Evolutionary conservation across 805 yeast genomes (phyloP).

Genomic region (Teunomyces lycoperdinae): DNA sequence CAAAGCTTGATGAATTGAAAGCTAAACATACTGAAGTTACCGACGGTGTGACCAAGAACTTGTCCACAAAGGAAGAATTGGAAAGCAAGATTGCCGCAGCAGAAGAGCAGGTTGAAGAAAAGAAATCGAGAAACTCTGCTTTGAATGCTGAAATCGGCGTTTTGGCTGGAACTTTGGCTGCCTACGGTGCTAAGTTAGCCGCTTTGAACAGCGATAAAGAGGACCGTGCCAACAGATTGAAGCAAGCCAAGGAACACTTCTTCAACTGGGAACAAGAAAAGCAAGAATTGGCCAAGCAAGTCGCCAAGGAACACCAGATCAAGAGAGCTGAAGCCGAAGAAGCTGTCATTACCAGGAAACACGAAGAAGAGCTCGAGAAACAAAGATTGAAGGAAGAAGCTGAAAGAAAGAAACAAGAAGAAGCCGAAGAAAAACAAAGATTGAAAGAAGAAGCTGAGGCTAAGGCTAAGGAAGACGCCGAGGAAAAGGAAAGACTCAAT

Average conservation of each 20-base stretch:
- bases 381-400: conserved; percentile 11
- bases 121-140: conserved; percentile 34
- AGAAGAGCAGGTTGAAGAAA: conserved; percentile 34
- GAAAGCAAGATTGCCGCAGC: conserved; percentile 35
- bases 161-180: conserved; percentile 41
- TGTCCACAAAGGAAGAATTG: conserved; percentile 40
- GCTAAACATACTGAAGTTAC: conserved; percentile 29
- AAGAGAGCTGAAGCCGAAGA: conserved; percentile 41
- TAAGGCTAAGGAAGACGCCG: conserved; percentile 12
- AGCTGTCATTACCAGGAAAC: conserved; percentile 18
- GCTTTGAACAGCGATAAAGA: conserved; percentile 38
- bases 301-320: conserved; percentile 35
- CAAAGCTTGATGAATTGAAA: conserved; percentile 31
- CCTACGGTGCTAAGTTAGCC: conserved; percentile 43
- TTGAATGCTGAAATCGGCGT: conserved; percentile 44
- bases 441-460: conserved; percentile 12
- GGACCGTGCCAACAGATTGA: conserved; percentile 32
- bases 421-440: conserved; percentile 17
- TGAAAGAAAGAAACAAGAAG: conserved; percentile 24
- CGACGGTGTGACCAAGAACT: conserved; percentile 25
- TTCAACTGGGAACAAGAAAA: conserved; percentile 46
- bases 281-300: conserved; percentile 38
- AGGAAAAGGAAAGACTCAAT: conserved; percentile 8
- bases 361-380: conserved; percentile 15
- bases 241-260: conserved; percentile 40